phyloP scores from a whole-genome alignment of 495 filamentous ascomycete species.

The Xylaria grammica region DNA sequence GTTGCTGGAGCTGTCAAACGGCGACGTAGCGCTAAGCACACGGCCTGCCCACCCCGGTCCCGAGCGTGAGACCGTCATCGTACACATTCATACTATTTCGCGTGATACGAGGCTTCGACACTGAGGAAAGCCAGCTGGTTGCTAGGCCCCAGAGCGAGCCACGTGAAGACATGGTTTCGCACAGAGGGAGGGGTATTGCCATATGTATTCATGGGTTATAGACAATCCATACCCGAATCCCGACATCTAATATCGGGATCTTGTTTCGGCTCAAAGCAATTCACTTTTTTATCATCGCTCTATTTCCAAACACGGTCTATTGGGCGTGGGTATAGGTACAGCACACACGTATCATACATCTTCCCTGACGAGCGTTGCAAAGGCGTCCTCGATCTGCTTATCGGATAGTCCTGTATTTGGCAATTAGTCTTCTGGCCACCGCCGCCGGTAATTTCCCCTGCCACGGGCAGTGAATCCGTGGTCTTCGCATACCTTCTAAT shows the following conservation, averaged over 20 bases:
- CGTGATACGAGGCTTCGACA: too few species aligned
- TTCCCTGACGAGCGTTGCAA: constrained; percentile 80
- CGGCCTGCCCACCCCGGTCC: too few species aligned
- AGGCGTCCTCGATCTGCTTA: constrained; percentile 88
- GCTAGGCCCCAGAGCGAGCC: not conserved
- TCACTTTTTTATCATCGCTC: constrained; percentile 22
- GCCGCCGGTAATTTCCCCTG: too few species aligned
- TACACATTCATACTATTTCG: too few species aligned
- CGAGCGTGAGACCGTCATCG: too few species aligned
- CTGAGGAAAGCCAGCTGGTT: too few species aligned
- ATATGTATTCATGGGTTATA: not conserved
- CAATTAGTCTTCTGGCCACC: not conserved
- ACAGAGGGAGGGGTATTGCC: not conserved
- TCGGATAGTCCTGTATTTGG: constrained; percentile 73
- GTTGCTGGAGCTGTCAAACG: too few species aligned
- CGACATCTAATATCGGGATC: not conserved
- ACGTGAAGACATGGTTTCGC: not conserved
- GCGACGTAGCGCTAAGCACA: too few species aligned
- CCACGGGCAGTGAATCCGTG: not conserved
- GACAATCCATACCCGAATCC: too few species aligned
- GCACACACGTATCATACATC: constrained; percentile 26
- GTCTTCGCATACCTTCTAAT: constrained; percentile 66
- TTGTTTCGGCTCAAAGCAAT: constrained; percentile 15
- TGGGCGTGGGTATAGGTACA: constrained; percentile 15
- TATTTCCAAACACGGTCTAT: constrained; percentile 18